phyloP scores from a whole-genome alignment of 2,329 filamentous ascomycete species.

The Gnomoniopsis sp. region DNA sequence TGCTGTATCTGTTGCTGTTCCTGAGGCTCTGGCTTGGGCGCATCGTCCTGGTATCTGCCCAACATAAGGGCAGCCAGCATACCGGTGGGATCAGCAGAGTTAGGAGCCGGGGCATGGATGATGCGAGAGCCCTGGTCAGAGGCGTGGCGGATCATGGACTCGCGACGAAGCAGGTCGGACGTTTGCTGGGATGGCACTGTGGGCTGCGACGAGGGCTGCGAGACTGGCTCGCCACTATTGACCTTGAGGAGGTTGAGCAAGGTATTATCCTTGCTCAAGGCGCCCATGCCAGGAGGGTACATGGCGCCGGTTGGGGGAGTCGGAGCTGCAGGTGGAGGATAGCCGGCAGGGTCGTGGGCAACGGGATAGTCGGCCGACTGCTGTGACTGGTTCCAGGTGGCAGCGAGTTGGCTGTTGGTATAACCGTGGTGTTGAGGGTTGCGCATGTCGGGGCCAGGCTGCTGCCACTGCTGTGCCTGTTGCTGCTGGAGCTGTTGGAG shows the following conservation, averaged over 20 bases:
- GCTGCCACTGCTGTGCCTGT: conserved; percentile 20
- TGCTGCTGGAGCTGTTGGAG: conserved; percentile 1
- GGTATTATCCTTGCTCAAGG: conserved; percentile 34
- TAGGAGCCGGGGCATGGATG: conserved; percentile 56
- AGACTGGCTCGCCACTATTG: conserved; percentile 34
- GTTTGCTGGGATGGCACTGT: conserved; percentile 18
- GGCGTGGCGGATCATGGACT: conserved; percentile 25
- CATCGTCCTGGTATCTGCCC: conserved; percentile 49
- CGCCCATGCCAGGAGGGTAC: conserved; percentile 34
- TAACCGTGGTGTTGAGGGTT: conserved; percentile 23
- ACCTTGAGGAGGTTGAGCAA: conserved; percentile 62
- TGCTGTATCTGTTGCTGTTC: conserved; percentile 3
- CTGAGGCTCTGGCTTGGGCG: conserved; percentile 31
- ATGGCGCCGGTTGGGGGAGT: conserved; percentile 40
- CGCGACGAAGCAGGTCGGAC: conserved; percentile 24
- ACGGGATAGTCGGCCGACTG: conserved; percentile 22
- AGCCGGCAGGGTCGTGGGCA: conserved; percentile 11
- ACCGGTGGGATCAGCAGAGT: conserved; percentile 53
- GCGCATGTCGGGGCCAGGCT: conserved; percentile 19
- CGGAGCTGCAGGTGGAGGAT: conserved; percentile 39
- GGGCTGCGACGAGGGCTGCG: conserved; percentile 20
- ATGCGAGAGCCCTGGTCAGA: conserved; percentile 29
- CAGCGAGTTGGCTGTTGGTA: conserved; percentile 18
- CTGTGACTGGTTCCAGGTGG: conserved; percentile 22
- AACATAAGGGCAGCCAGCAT: conserved; percentile 60